phyloP scores from a whole-genome alignment of 768 basidiomycete genomes.

The Lepiota venenata region DNA sequence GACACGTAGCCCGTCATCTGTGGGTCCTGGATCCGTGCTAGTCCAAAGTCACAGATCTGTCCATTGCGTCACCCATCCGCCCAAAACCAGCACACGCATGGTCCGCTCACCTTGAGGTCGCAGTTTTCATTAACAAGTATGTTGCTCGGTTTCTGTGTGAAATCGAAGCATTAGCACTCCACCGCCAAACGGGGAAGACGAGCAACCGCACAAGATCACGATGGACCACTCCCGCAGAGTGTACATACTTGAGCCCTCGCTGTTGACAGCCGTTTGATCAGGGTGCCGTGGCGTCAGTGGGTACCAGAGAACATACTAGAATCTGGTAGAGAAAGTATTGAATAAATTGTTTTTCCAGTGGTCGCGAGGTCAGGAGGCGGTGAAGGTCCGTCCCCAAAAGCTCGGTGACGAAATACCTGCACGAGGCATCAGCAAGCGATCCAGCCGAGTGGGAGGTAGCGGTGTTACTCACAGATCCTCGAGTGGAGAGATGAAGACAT shows the following conservation, averaged over 20 bases:
- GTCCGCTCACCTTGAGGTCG: constrained; percentile 77
- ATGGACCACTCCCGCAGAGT: constrained; percentile 98
- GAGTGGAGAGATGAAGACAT: constrained; percentile 99
- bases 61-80: constrained; percentile 11
- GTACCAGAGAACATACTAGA: constrained; percentile 51
- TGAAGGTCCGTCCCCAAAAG: constrained; percentile 98
- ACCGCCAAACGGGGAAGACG: constrained; percentile 3
- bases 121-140: constrained; percentile 99
- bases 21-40: constrained; percentile 97
- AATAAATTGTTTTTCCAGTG: constrained; percentile 99
- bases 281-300: background rate
- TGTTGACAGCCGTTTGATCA: constrained; percentile 24
- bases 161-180: constrained; percentile 8
- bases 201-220: constrained; percentile 74
- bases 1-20: constrained; percentile 99
- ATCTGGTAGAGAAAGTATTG: constrained; percentile 99
- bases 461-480: constrained; percentile 82
- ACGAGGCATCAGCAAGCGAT: constrained; percentile 4
- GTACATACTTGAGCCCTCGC: constrained; percentile 99
- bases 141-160: constrained; percentile 89
- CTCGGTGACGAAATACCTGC: constrained; percentile 98
- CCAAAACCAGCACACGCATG: background rate
- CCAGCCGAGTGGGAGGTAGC: background rate
- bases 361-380: constrained; percentile 92
- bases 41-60: constrained; percentile 97